phyloP scores from a whole-genome alignment of 1,139 yeast species.

The Kodamaea fungicola region DNA sequence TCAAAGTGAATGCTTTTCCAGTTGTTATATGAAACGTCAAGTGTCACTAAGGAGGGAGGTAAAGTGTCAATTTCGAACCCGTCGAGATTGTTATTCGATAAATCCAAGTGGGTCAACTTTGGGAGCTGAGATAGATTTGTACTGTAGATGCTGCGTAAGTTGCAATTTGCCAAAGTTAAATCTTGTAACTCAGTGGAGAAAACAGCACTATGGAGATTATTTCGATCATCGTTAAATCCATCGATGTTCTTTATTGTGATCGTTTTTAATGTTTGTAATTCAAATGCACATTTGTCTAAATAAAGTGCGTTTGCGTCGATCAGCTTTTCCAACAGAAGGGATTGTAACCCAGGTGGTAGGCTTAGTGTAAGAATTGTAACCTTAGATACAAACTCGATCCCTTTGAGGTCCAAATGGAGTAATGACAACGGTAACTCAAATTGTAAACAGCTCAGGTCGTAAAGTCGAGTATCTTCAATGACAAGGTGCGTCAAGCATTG shows the following conservation, averaged over 20 bases:
- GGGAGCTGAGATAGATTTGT: neutral
- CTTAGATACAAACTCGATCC: conserved; percentile 1
- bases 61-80: conserved; percentile 1
- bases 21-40: conserved; percentile 1
- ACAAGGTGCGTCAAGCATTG: neutral
- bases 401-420: neutral
- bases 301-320: neutral
- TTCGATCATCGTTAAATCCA: conserved; percentile 1
- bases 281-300: neutral
- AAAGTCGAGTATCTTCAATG: conserved; percentile 1
- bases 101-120: conserved; percentile 1
- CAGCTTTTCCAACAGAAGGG: conserved; percentile 1
- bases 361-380: neutral
- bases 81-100: conserved; percentile 2
- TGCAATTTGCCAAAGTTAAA: neutral
- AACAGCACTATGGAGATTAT: neutral
- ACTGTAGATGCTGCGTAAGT: neutral
- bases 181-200: conserved; percentile 1
- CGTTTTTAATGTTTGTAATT: neutral
- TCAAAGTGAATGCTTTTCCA: conserved; percentile 1
- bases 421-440: conserved; percentile 1
- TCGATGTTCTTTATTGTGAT: conserved; percentile 1
- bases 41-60: neutral
- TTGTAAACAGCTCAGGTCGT: neutral
- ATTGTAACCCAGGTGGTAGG: neutral